Percentiles rank a stretch among this genome's conserved stretches.
phyloP scores from a whole-genome alignment of 306 rosid genomes.

The Arachis stenosperma region DNA sequence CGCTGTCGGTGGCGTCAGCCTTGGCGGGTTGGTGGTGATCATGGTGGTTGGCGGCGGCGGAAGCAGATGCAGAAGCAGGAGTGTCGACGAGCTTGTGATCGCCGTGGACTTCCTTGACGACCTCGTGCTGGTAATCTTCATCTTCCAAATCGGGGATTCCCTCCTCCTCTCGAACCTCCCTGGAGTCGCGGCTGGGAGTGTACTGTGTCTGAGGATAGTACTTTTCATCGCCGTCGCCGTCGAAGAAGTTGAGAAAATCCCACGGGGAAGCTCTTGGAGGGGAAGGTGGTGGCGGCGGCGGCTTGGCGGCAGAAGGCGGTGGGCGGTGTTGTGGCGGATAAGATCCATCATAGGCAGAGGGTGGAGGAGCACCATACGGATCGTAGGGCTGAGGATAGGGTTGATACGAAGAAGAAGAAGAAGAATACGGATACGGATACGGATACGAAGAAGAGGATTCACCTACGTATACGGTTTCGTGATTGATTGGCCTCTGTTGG shows the following conservation, averaged over 20 bases:
- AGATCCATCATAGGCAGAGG: slow-evolving; percentile 36
- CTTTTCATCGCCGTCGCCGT: slow-evolving; percentile 46
- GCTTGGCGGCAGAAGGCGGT: slow-evolving; percentile 49
- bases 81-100: slow-evolving; percentile 55
- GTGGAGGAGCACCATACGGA: slow-evolving; percentile 33
- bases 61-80: slow-evolving; percentile 8
- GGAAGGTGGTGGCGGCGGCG: slow-evolving; percentile 82
- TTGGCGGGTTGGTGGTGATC: slow-evolving; percentile 37
- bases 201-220: slow-evolving; percentile 52
- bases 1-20: slow-evolving; percentile 35
- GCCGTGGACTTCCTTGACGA: slow-evolving; percentile 81
- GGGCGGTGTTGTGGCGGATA: slow-evolving; percentile 26
- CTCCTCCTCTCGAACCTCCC: slow-evolving; percentile 85
- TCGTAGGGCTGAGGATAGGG: slow-evolving; percentile 16
- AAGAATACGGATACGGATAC: background rate
- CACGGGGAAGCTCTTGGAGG: slow-evolving; percentile 77
- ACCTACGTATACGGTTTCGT: slow-evolving; percentile 57
- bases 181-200: slow-evolving; percentile 79
- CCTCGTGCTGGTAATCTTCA: slow-evolving; percentile 69
- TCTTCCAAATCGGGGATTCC: slow-evolving; percentile 99
- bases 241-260: slow-evolving; percentile 79
- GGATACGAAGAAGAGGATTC: slow-evolving; percentile 43
- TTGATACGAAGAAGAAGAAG: slow-evolving; percentile 13
- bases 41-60: slow-evolving; percentile 23
- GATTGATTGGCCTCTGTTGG: slow-evolving; percentile 59